Percentiles rank a stretch among this genome's conserved stretches.
These are phyloP conservation scores for Elaphomyces granulatus DNA, from an alignment of 495 filamentous ascomycete species.

Conservation along the genomic window DNA sequence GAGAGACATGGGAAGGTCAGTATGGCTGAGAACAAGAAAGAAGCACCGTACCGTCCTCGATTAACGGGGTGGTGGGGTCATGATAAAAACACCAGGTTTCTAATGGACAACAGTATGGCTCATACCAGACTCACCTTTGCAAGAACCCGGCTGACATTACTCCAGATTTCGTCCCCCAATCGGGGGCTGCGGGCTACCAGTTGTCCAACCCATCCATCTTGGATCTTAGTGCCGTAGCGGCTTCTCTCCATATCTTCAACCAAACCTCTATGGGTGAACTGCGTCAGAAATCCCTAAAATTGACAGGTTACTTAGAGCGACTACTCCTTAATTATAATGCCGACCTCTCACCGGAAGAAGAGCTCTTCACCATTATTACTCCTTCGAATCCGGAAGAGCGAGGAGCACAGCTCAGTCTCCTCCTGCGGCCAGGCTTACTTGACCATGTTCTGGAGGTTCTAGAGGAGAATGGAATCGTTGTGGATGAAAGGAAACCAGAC, in stretches of 20 bases:
- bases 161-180: slow-evolving; percentile 56
- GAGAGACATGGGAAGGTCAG: slow-evolving; percentile 47
- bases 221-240: slow-evolving; percentile 50
- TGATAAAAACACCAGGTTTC: slow-evolving; percentile 60
- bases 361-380: slow-evolving; percentile 42
- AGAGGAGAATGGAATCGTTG: slow-evolving; percentile 55
- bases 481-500: slow-evolving; percentile 81
- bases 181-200: slow-evolving; percentile 48
- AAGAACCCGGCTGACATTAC: no score
- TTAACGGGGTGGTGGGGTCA: slow-evolving; percentile 88
- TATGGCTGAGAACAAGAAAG: slow-evolving; percentile 20
- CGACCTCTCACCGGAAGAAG: slow-evolving; percentile 22
- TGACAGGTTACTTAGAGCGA: slow-evolving; percentile 72
- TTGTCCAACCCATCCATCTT: slow-evolving; percentile 47
- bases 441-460: slow-evolving; percentile 53
- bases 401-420: slow-evolving; percentile 77
- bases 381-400: slow-evolving; percentile 55
- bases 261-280: slow-evolving; percentile 55
- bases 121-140: no score
- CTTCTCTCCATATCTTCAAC: slow-evolving; percentile 67
- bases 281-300: slow-evolving; percentile 53
- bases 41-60: slow-evolving; percentile 35
- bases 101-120: slow-evolving; percentile 50
- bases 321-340: slow-evolving; percentile 37
- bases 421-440: slow-evolving; percentile 51